Conservation (phyloP, 2,329 filamentous ascomycete species). For the Camillea tinctor region DNA sequence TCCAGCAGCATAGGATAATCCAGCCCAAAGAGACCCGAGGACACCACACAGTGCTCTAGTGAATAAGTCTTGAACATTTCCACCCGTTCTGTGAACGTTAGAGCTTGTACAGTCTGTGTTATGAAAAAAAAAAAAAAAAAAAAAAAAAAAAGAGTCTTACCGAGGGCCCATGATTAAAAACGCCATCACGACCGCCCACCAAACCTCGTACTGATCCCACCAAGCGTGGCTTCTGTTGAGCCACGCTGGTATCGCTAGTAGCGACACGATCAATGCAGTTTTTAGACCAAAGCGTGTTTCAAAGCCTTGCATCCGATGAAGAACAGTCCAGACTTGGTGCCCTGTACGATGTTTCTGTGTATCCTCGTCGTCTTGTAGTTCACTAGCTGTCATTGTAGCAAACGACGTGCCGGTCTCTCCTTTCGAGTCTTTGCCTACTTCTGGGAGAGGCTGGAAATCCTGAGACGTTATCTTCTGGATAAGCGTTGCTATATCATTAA, state of each 20-base stretch:
- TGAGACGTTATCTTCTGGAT: constrained; percentile 42
- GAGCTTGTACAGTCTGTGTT: neutral
- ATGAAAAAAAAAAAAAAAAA: too few species aligned
- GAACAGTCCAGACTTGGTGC: constrained; percentile 47
- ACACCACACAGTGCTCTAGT: constrained; percentile 48
- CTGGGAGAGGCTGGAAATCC: constrained; percentile 35
- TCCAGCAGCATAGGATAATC: constrained; percentile 48
- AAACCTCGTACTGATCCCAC: constrained; percentile 56
- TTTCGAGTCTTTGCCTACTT: constrained; percentile 22
- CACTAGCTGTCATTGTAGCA: constrained; percentile 39
- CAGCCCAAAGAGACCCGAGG: constrained; percentile 55
- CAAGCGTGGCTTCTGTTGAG: constrained; percentile 42
- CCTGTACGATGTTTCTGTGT: constrained; percentile 40
- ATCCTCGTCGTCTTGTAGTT: constrained; percentile 32
- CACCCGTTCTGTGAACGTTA: constrained; percentile 44
- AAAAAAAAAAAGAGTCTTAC: constrained; percentile 33
- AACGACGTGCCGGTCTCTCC: constrained; percentile 34
- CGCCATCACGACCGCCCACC: constrained; percentile 58
- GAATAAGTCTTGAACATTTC: constrained; percentile 57
- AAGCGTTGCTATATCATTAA: constrained; percentile 42
- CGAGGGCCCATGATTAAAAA: constrained; percentile 56
- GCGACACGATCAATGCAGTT: constrained; percentile 48
- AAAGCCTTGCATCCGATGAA: constrained; percentile 56
- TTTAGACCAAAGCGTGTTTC: constrained; percentile 59
- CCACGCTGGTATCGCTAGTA: constrained; percentile 56